These are phyloP conservation scores for Saccharomyces hybrid DNA, from an alignment of 1,139 yeast species.

Conservation along the genomic window DNA sequence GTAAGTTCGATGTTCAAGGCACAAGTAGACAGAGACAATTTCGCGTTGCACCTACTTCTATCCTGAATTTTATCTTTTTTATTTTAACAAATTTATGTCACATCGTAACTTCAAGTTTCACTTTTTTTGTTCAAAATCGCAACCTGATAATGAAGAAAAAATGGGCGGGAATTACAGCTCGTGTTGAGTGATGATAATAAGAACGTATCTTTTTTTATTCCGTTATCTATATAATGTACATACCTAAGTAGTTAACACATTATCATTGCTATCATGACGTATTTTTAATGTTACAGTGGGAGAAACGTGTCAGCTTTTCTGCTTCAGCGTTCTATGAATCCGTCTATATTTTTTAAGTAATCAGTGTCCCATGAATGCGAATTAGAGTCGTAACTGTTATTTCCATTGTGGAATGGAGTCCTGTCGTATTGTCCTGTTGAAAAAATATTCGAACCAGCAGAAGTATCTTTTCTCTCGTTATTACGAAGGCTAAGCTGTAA, in stretches of 20 bases:
- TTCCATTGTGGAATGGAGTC: not conserved
- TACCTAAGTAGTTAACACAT: not conserved
- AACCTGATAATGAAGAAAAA: not conserved
- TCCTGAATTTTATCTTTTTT: not conserved
- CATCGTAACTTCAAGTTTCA: not conserved
- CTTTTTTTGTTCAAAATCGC: not conserved
- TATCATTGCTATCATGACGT: not conserved
- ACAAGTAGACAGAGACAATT: not conserved
- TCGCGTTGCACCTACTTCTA: not conserved
- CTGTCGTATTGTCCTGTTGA: slow-evolving; percentile 3
- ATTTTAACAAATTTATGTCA: not conserved
- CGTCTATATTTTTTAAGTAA: slow-evolving; percentile 2
- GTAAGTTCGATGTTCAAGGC: not conserved
- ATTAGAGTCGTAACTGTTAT: slow-evolving; percentile 1
- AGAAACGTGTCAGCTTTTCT: not conserved
- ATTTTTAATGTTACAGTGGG: not conserved
- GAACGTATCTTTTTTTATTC: not conserved
- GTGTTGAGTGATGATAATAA: not conserved
- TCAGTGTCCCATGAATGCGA: slow-evolving; percentile 2
- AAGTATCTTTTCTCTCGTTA: slow-evolving; percentile 1
- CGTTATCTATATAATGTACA: not conserved
- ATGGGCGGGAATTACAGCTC: not conserved
- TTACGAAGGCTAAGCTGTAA: slow-evolving; percentile 1
- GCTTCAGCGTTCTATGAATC: not conserved
- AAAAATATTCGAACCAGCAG: slow-evolving; percentile 4